Percentiles rank a stretch among this genome's conserved stretches.
These are phyloP conservation scores for Solanum phureja DNA, from an alignment of 257 asterid genomes.

Conservation along the genomic window DNA sequence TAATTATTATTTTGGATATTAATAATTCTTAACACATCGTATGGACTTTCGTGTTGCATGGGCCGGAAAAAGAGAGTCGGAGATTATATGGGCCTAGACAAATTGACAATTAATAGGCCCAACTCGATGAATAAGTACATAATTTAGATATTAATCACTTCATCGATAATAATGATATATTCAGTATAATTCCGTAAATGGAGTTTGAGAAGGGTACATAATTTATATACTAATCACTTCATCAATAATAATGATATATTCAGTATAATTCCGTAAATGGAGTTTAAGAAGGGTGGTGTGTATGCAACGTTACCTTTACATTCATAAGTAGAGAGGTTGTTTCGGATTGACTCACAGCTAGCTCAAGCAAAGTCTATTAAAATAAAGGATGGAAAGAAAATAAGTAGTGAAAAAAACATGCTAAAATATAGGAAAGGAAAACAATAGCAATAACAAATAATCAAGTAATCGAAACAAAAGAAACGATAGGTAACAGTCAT, in stretches of 20 bases:
- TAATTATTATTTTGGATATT: background rate
- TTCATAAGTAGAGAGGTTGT: background rate
- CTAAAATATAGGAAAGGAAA: background rate
- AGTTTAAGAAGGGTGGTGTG: background rate
- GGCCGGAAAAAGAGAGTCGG: background rate
- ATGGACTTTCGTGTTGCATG: background rate
- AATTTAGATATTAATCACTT: background rate
- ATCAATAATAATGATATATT: too few species aligned
- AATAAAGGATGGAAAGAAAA: background rate
- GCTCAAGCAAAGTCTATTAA: background rate
- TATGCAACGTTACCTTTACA: background rate
- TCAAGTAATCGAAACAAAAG: background rate
- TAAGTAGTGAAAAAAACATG: background rate
- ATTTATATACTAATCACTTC: background rate
- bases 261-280: too few species aligned
- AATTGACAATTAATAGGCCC: background rate
- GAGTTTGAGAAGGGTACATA: background rate
- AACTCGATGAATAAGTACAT: background rate
- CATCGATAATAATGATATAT: too few species aligned
- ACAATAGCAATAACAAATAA: background rate
- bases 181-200: too few species aligned
- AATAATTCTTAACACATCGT: background rate
- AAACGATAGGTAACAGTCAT: background rate
- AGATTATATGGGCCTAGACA: background rate
- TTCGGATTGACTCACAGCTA: background rate